Evolutionary conservation across 1,284 basidiomycete genomes (phyloP), one percentile per base, ranked within the genome.

Genomic region (Boletus semigastroideus): DNA sequence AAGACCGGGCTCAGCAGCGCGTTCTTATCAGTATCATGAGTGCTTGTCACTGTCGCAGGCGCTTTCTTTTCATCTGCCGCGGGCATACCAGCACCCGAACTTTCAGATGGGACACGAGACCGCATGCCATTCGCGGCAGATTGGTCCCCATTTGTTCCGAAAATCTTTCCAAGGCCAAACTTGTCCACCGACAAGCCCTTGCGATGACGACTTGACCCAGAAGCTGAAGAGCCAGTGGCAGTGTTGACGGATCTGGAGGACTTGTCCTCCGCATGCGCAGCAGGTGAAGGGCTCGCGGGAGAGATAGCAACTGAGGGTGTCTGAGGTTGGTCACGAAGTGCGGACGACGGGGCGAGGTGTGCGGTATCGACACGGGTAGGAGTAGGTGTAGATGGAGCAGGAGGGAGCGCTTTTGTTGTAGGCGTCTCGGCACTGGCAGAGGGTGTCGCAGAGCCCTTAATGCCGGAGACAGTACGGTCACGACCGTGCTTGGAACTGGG

Each of bases 181-280:
- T 86, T 86, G 74, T 89, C 87, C 56, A 87, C 75, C 0, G 87
- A 89, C 54, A 87, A 66, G 11, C 84, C 83, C 54, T 81, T 81
- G 56, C 78, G 72, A 57, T 82, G 78, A 30, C 82, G 75, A 31
- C 75, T 74, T 19, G 80, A 78, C 49, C 75, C 76, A 42, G 66
- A 78, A 20, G 55, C 72, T 59, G 48, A 72, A 60, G 61, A 74
- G 60, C 51, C 66, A 63, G 57, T 74, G 56, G 51, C 64, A 59
- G 53, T 61, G 6, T 62, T 66, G 38, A 70, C 61, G 5, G 66
- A 69, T 20, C 61, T 62, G 22, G 67, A 73, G 22, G 68, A 70
- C 14, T 55, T 67, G 55, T 76, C 69, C 58, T 76, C 69, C 52
- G 67, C 57, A 44, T 72, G 61, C 17, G 66, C 53, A 4, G 74